Conservation (phyloP, 1,284 basidiomycete species). For the Boletellus sp. region DNA sequence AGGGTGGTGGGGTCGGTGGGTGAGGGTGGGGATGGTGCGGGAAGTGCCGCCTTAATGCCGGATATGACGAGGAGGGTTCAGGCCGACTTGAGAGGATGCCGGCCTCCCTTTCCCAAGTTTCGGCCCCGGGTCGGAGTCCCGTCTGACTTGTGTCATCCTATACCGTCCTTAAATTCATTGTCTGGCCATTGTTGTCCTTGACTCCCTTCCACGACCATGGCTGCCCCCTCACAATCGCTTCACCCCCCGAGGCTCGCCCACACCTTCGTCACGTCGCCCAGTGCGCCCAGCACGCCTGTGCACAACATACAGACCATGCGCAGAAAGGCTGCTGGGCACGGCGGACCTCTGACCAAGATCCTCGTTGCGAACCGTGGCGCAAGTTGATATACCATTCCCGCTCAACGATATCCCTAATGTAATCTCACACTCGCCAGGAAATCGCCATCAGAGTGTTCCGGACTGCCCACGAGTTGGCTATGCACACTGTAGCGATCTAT, state of each 20-base stretch:
- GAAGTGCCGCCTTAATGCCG: constrained; percentile 25
- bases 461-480: constrained; percentile 97
- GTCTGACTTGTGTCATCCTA: no score
- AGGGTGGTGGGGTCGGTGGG: no score
- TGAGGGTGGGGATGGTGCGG: constrained; percentile 27
- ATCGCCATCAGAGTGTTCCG: constrained; percentile 99
- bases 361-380: constrained; percentile 95
- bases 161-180: constrained; percentile 12
- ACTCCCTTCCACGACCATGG: constrained; percentile 38
- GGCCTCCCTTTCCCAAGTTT: neutral
- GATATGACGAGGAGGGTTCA: neutral
- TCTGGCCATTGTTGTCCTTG: constrained; percentile 8
- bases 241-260: constrained; percentile 72
- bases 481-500: constrained; percentile 99
- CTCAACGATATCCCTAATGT: constrained; percentile 5
- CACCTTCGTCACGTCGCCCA: constrained; percentile 69
- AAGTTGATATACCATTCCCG: constrained; percentile 31
- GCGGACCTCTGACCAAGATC: constrained; percentile 89
- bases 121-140: no score
- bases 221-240: constrained; percentile 39
- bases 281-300: constrained; percentile 75
- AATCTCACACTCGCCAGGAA: constrained; percentile 59
- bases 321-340: constrained; percentile 87
- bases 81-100: neutral
- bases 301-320: constrained; percentile 89